phyloP scores from a whole-genome alignment of 225 moss, liverwort and hornwort species.

The Asterella californica region DNA sequence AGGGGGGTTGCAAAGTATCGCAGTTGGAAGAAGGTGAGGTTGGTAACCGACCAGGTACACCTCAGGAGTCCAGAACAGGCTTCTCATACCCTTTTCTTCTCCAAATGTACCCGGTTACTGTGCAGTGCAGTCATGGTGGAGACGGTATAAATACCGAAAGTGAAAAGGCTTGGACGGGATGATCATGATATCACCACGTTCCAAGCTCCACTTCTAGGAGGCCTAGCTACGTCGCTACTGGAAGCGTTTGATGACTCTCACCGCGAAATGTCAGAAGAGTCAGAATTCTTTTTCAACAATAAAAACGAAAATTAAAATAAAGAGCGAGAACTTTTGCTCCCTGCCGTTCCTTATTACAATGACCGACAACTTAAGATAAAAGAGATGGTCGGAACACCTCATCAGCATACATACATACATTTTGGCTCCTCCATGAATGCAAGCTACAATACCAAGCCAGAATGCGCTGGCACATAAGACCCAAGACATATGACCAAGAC shows the following conservation, averaged over 20 bases:
- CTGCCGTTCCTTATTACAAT: too few relatives aligned
- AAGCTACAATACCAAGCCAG: not conserved
- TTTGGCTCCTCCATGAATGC: not conserved
- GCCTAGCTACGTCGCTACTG: not conserved
- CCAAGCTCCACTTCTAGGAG: not conserved
- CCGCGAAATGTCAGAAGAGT: not conserved
- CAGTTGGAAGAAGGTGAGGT: not conserved
- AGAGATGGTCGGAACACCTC: too few relatives aligned
- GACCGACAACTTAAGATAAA: too few relatives aligned
- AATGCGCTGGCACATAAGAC: not conserved
- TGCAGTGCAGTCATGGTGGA: not conserved
- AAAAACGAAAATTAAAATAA: not conserved
- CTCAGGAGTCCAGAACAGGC: too few relatives aligned
- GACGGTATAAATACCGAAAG: not conserved
- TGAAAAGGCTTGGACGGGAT: not conserved
- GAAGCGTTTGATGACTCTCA: not conserved
- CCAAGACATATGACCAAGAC: not conserved
- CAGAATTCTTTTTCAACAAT: slow-evolving; percentile 3
- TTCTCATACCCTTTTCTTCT: not conserved
- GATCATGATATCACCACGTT: not conserved
- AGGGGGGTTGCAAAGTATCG: not conserved
- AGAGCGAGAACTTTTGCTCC: not conserved
- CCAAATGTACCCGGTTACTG: not conserved
- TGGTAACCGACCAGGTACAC: slow-evolving; percentile 8
- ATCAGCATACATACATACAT: not conserved